Evolutionary conservation across 83 land plant species (phyloP), one percentile per base, ranked within the genome.

Genomic region (Diphasiastrum complanatum): DNA sequence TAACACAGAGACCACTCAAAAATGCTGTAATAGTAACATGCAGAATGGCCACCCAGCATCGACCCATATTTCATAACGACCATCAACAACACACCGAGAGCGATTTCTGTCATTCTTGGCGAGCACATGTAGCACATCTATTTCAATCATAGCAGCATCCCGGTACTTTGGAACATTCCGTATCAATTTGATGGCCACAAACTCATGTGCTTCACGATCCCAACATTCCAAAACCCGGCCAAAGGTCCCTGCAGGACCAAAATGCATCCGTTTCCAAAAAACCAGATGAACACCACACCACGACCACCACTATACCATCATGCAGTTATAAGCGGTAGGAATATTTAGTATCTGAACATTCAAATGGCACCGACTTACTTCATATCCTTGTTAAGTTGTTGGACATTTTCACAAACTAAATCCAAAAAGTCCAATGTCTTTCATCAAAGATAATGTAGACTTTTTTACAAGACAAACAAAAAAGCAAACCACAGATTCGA

Each of bases 141-240:
- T 76, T 68, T 91, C 97, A 76, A 81, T 74, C 95, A 78, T 78
- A 47, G 97, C 97, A 49, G 90, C 95, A 27, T 91, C 97, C 23
- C 96, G 78, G 41, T 91, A 91, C 48, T 87, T 87, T 51, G 79
- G 71, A 4, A 80, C 74, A 50, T 89, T 81, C 16, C 97, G 68
- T 23, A 91, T 76, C 19, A 91, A 70, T 55, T 91, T 91, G 59
- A 91, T 78, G 24, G 96, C 97, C 25, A 91, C 97, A 70, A 68
- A 64, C 50, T 91, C 96, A 40, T 76, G 69, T 45, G 55, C 66
- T 60, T 91, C 76, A 25, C 87, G 73, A 40, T 91, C 96, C 96
- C 86, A 88, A 69, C 97, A 91, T 75, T 91, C 91, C 77, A 91
- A 60, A 37, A 91, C 96, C 63, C 80, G 86, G 22, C 97, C 97